Conservation (phyloP, 2,329 filamentous ascomycete genomes). For the Fusarium sp. region DNA sequence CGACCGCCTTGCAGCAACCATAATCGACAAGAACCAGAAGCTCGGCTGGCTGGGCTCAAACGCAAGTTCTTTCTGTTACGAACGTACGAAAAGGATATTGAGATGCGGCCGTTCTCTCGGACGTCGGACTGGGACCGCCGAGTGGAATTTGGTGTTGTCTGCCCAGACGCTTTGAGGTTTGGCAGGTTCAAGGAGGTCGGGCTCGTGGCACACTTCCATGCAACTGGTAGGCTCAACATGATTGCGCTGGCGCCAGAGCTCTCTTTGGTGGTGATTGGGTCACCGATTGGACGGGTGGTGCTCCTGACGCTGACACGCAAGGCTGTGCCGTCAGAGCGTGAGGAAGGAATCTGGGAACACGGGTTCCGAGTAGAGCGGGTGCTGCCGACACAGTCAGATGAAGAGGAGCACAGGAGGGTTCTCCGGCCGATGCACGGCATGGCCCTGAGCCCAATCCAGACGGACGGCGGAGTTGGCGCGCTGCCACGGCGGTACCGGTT, state of each 20-base stretch:
- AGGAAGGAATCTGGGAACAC: conserved; percentile 47
- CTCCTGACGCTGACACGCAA: conserved; percentile 67
- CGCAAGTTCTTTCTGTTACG: conserved; percentile 55
- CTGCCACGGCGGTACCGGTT: conserved; percentile 69
- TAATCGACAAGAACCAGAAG: conserved; percentile 13
- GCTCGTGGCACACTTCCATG: conserved; percentile 45
- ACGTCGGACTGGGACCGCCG: conserved; percentile 26
- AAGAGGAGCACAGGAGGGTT: conserved; percentile 57
- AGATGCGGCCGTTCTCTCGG: conserved; percentile 54
- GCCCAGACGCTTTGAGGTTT: conserved; percentile 46
- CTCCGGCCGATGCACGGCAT: conserved; percentile 72
- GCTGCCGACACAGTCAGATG: conserved; percentile 60
- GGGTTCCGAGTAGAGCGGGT: conserved; percentile 67
- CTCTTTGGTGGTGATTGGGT: conserved; percentile 75
- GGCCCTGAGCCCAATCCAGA: conserved; percentile 73
- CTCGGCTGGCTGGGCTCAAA: conserved; percentile 17
- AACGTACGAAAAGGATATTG: conserved; percentile 61
- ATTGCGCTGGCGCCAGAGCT: conserved; percentile 75
- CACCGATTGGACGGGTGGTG: conserved; percentile 73
- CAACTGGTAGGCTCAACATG: conserved; percentile 65
- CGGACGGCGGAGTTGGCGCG: conserved; percentile 44
- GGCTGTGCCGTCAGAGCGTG: conserved; percentile 38
- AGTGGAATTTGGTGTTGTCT: conserved; percentile 48
- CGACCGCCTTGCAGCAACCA: conserved; percentile 28
- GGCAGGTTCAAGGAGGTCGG: conserved; percentile 36